Base-by-base conservation (phyloP, 805 yeast genomes). In the Millerozyma miso region DNA sequence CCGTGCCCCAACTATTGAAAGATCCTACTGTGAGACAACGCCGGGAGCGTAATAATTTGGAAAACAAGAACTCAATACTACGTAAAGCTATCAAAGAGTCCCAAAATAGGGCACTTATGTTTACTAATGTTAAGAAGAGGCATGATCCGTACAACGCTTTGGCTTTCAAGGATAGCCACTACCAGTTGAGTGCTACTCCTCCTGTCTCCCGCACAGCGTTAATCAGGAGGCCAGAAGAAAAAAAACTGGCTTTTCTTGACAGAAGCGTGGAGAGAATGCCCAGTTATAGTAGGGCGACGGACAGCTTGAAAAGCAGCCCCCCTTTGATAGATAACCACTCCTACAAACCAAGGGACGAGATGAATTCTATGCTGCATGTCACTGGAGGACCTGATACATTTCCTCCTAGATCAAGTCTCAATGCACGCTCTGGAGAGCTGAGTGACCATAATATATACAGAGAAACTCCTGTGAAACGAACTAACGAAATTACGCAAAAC, bases 81-180 rank as follows among this genome's bases (percentile, higher is more conserved):
- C 60, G 58, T 31, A 62, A 59, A 47, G 74, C 70, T 12, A 54
- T 56, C 44, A 51, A 51, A 35, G 74, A 70, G n/a, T 44, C 65
- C n/a, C 65, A 59, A 49, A 49, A 51, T 37, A 50, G 75, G 35
- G 55, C 60, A 31, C 47, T 61, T 32, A 65, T 67, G 62, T 69
- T 69, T 46, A 48, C 51, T 10, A 48, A 34, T 17, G 40, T 35
- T 17, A 16, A 35, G 26, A 49, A 42, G 29, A 42, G 39, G 15
- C 53, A 59, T 42, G 60, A 58, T 46, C 56, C 64, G 2, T 61
- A 51, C 43, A 59, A 53, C 38, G 59, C 54, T 13, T 59, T 59
- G 40, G 49, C 50, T 31, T 33, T 32, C 4, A 19, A 31, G 17
- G 35, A 19, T 32, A 32, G 14, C 34, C 6, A 32, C 7, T 7